These are phyloP conservation scores for Emericellopsis atlantica DNA, from an alignment of 2,329 filamentous ascomycete species.

Conservation along the genomic window DNA sequence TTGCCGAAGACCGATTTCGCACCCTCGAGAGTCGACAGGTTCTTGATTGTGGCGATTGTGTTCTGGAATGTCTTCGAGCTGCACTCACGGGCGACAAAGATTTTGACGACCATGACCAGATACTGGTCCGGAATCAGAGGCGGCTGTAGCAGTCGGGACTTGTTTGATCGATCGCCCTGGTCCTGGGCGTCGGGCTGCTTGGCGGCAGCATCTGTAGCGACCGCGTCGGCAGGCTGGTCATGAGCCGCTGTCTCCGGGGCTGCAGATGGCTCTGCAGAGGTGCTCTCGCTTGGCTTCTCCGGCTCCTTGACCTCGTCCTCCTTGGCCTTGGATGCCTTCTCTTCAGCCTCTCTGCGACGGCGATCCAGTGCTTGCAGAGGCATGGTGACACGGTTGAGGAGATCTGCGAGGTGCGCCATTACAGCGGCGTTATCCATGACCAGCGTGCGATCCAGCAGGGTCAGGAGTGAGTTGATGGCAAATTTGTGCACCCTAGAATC, in stretches of 20 bases:
- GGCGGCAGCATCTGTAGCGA: slow-evolving; percentile 13
- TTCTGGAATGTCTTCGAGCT: slow-evolving; percentile 97
- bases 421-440: slow-evolving; percentile 96
- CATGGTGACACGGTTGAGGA: slow-evolving; percentile 79
- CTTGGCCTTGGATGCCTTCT: slow-evolving; percentile 33
- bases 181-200: slow-evolving; percentile 17
- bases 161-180: slow-evolving; percentile 5
- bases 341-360: slow-evolving; percentile 62
- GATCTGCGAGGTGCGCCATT: slow-evolving; percentile 82
- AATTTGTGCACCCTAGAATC: slow-evolving; percentile 77
- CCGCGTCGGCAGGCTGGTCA: slow-evolving; percentile 10
- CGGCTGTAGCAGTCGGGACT: slow-evolving; percentile 53
- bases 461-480: slow-evolving; percentile 81
- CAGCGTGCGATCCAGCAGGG: slow-evolving; percentile 79
- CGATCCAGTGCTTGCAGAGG: slow-evolving; percentile 74
- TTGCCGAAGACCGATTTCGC: slow-evolving; percentile 87
- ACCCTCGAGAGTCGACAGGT: slow-evolving; percentile 82
- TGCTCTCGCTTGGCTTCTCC: slow-evolving; percentile 17
- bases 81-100: slow-evolving; percentile 90
- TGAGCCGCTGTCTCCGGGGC: slow-evolving; percentile 4
- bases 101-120: slow-evolving; percentile 86
- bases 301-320: slow-evolving; percentile 16
- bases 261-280: slow-evolving; percentile 1
- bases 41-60: slow-evolving; percentile 96
- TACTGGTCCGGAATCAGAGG: slow-evolving; percentile 83